phyloP scores from a whole-genome alignment of 306 rosid species.

The Cucurbita ficifolia region DNA sequence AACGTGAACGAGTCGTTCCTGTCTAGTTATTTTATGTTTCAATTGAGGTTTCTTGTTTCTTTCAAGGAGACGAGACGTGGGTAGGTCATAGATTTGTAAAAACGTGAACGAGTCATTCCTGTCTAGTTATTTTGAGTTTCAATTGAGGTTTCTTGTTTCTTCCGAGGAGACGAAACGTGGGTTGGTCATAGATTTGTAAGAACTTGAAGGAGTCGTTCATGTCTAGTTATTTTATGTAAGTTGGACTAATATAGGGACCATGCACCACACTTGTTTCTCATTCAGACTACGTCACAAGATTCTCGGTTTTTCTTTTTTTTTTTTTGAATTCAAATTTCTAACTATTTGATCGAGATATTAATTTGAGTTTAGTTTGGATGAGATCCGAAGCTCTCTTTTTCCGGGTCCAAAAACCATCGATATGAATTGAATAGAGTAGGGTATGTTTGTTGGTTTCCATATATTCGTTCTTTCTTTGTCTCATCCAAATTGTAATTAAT shows the following conservation, averaged over 20 bases:
- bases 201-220: no score
- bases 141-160: no score
- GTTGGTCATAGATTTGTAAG: no score
- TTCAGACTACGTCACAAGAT: no score
- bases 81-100: background rate
- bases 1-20: background rate
- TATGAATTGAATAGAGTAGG: background rate
- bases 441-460: background rate
- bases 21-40: background rate
- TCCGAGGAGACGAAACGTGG: no score
- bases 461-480: background rate
- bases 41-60: constrained; percentile 1
- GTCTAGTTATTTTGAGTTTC: no score
- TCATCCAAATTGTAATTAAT: background rate
- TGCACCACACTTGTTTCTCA: background rate
- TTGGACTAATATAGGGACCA: background rate
- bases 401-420: background rate
- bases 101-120: background rate
- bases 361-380: background rate
- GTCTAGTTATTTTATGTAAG: background rate
- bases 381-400: background rate
- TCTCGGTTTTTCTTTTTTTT: no score
- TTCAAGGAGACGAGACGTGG: background rate
- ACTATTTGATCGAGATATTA: no score
- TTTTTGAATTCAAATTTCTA: no score